phyloP scores from a whole-genome alignment of 2,329 filamentous ascomycete genomes.

The Aquanectria penicillioides region DNA sequence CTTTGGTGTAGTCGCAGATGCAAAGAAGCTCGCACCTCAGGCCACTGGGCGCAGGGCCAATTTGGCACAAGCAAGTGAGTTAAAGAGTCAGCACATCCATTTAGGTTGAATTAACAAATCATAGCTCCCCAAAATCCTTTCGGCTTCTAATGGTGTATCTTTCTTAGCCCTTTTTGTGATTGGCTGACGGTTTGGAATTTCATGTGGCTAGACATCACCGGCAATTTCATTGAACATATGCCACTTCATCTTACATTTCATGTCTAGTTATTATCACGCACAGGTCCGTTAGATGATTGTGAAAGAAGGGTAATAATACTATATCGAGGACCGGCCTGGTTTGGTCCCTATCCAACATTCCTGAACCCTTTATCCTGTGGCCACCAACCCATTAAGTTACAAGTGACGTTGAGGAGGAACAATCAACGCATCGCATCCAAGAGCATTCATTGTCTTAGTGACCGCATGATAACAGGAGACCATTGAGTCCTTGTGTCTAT shows the following conservation, averaged over 20 bases:
- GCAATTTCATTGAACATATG: slow-evolving; percentile 36
- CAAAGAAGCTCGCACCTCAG: slow-evolving; percentile 84
- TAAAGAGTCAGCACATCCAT: not conserved
- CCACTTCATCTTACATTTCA: slow-evolving; percentile 37
- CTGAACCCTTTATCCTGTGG: slow-evolving; percentile 16
- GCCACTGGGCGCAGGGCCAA: slow-evolving; percentile 91
- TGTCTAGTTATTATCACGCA: slow-evolving; percentile 35
- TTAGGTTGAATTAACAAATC: slow-evolving; percentile 28
- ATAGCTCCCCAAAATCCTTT: slow-evolving; percentile 65
- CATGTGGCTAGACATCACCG: slow-evolving; percentile 5
- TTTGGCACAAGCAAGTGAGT: slow-evolving; percentile 95
- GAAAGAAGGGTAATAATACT: slow-evolving; percentile 40
- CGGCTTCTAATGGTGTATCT: slow-evolving; percentile 52
- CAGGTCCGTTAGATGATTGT: slow-evolving; percentile 29
- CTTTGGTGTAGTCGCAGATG: slow-evolving; percentile 80
- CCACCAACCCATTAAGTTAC: not conserved
- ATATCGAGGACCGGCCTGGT: slow-evolving; percentile 27
- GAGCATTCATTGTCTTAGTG: not conserved
- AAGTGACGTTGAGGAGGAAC: not conserved
- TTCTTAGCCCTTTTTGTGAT: slow-evolving; percentile 10
- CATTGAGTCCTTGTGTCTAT: not conserved
- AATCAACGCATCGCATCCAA: not conserved
- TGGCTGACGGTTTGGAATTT: slow-evolving; percentile 20
- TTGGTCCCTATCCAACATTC: slow-evolving; percentile 33
- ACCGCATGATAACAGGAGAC: not conserved